Conservation (phyloP, 2,329 filamentous ascomycete genomes). For the Botrytis fabae region DNA sequence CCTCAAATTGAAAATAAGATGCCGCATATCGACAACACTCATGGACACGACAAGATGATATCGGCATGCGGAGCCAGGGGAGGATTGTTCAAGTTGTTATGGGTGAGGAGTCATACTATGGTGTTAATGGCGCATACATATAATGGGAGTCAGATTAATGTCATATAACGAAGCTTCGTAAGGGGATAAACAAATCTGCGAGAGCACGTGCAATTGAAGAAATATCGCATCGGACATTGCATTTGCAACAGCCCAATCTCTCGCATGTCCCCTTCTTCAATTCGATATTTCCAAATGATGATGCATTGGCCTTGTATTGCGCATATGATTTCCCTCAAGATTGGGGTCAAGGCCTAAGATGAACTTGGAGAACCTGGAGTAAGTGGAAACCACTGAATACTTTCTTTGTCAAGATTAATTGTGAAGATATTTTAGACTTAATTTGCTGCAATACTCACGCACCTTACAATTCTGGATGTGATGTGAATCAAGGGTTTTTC, state of each 20-base stretch:
- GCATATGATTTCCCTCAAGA: not conserved
- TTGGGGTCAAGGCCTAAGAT: not conserved
- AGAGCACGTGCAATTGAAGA: not conserved
- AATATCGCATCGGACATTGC: not conserved
- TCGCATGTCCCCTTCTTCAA: not conserved
- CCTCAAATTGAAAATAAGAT: not conserved
- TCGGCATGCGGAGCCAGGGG: not conserved
- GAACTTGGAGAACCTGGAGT: no score
- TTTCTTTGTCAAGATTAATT: not conserved
- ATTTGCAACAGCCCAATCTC: not conserved
- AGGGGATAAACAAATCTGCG: not conserved
- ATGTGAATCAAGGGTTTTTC: not conserved
- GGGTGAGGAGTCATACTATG: not conserved
- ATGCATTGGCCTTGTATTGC: not conserved
- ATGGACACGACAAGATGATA: not conserved
- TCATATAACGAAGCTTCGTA: not conserved
- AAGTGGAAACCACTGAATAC: not conserved
- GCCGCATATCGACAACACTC: not conserved
- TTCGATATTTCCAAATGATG: no score
- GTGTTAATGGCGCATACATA: constrained; percentile 12
- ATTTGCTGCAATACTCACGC: no score
- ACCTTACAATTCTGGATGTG: not conserved
- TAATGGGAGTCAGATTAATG: constrained; percentile 1
- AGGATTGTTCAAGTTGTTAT: not conserved
- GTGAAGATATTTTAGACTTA: not conserved